Evolutionary conservation across 164 flowering plant species (phyloP).

Genomic region (Magnolia changhungtana): DNA sequence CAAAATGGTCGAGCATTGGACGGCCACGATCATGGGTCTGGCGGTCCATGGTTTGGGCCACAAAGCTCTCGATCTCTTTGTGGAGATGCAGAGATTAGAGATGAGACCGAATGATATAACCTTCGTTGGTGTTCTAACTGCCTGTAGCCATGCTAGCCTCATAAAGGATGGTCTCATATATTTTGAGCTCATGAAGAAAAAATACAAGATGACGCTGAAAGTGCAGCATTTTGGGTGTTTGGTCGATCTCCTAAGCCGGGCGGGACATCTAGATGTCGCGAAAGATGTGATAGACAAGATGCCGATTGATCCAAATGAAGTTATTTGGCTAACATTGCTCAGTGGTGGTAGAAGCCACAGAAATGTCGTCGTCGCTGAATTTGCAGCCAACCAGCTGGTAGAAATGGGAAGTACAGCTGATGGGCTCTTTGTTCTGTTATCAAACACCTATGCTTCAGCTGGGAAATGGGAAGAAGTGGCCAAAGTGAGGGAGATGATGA

Average conservation of each 20-base stretch:
- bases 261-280: slow-evolving; percentile 46
- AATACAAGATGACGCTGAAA: slow-evolving; percentile 33
- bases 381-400: slow-evolving; percentile 59
- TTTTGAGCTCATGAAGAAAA: slow-evolving; percentile 15
- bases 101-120: slow-evolving; percentile 13
- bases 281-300: not conserved
- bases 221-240: slow-evolving; percentile 63
- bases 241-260: slow-evolving; percentile 58
- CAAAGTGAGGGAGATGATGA: slow-evolving; percentile 52
- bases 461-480: slow-evolving; percentile 67
- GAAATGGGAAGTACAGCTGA: slow-evolving; percentile 68
- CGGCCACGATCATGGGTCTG: slow-evolving; percentile 41
- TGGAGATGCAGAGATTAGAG: slow-evolving; percentile 17
- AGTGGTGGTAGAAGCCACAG: slow-evolving; percentile 16
- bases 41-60: slow-evolving; percentile 42
- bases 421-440: slow-evolving; percentile 69
- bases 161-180: slow-evolving; percentile 7
- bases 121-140: slow-evolving; percentile 18
- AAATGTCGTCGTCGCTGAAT: slow-evolving; percentile 58
- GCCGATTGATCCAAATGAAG: slow-evolving; percentile 9
- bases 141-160: slow-evolving; percentile 24
- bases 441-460: slow-evolving; percentile 67
- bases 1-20: slow-evolving; percentile 41
- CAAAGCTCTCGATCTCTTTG: slow-evolving; percentile 36
- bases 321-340: slow-evolving; percentile 10